Percentiles rank a stretch among this genome's conserved stretches.
Evolutionary conservation across 2,329 filamentous ascomycete species (phyloP).

Genomic region (Colletotrichum karsti): DNA sequence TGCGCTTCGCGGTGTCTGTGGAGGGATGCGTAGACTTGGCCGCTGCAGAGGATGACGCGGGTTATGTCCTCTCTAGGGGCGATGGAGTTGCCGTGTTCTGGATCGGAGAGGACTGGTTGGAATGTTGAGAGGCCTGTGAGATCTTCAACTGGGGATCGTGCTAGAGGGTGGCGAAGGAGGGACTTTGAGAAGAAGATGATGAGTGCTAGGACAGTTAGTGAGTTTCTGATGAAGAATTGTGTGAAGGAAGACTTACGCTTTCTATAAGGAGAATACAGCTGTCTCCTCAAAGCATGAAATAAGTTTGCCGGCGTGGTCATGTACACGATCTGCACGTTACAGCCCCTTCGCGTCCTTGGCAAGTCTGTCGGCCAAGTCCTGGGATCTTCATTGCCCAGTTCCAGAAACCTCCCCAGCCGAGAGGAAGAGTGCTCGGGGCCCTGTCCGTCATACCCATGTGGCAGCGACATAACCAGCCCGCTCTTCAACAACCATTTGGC

Average conservation of each 20-base stretch:
- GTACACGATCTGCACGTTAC: conserved; percentile 98
- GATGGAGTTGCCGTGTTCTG: conserved; percentile 80
- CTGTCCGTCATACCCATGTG: conserved; percentile 97
- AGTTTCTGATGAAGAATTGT: background rate
- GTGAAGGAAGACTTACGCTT: conserved; percentile 75
- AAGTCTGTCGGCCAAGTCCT: conserved; percentile 85
- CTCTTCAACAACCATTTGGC: conserved; percentile 99
- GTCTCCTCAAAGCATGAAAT: conserved; percentile 94
- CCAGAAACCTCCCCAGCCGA: conserved; percentile 94
- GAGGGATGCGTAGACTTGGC: conserved; percentile 93
- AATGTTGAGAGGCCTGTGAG: conserved; percentile 93
- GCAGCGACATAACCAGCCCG: conserved; percentile 93
- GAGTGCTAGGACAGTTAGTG: conserved; percentile 66
- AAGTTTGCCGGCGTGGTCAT: conserved; percentile 96
- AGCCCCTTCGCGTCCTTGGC: conserved; percentile 96
- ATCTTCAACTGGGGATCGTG: conserved; percentile 87
- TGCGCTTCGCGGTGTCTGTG: conserved; percentile 55
- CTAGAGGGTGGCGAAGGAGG: conserved; percentile 90
- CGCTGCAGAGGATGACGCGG: conserved; percentile 91
- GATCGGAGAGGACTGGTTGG: conserved; percentile 95
- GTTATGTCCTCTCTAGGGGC: conserved; percentile 85
- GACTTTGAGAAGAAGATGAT: conserved; percentile 99
- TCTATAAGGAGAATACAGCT: conserved; percentile 98
- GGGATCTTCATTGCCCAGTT: conserved; percentile 96
- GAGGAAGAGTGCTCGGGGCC: conserved; percentile 98